Base-by-base conservation (phyloP, 257 asterid genomes). In the Nicotiana undulata region DNA sequence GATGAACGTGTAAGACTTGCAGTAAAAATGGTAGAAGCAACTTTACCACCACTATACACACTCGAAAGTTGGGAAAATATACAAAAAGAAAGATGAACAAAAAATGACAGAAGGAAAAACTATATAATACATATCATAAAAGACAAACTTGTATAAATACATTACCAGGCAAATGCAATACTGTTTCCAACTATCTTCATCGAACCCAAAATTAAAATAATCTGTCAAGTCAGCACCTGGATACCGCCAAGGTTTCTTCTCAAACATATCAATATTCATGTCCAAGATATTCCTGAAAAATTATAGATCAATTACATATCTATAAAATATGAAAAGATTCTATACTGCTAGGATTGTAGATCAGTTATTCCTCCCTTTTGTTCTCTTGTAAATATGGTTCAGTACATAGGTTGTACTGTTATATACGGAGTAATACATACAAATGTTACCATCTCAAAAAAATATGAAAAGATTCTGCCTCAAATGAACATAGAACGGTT, bases 151-250 rank as follows among this genome's bases (percentile, higher is more conserved):
- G 9, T 52, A 74, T 15, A 40, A 51, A 78, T 55, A 64, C 32
- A 58, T 81, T 84, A 87, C 90, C 88, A 85, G 77, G 74, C 20
- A 49, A 52, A 55, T 76, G 85, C 86, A 84, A 64, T 82, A 88
- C 58, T 58, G 29, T 79, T 84, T 88, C 91, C 91, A 86, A 51
- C 86, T 81, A 75, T 84, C 84, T 82, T 88, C 91, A 79, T 86
- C 79, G 44, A 88, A 81, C 32, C 88, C 89, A 84, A 80, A 88
- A 85, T 88, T 88, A 82, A 88, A 88, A 79, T 80, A 88, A 80
- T 88, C 86, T n/a, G 86, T 84, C 49, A 88, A 49, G 66, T 88
- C 87, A 58, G 70, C 79, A 15, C 82, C 84, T 37, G 85, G 86
- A 83, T 82, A 65, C 53, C 86, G 82, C 89, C 91, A 86, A 81